Conservation (phyloP, 768 basidiomycete genomes). For the Daedaleopsis sinensis region DNA sequence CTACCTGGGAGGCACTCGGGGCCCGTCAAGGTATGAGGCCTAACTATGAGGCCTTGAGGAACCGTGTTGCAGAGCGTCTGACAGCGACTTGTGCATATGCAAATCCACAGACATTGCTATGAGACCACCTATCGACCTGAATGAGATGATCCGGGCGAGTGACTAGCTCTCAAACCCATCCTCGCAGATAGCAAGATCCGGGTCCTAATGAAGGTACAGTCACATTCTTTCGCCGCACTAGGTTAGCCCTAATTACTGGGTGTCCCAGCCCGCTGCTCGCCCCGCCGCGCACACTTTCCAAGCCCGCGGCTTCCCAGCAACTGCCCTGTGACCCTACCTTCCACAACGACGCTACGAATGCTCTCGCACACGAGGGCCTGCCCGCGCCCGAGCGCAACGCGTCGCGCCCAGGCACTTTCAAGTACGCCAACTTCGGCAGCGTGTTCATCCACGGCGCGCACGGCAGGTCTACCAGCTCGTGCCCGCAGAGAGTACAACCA, state of each 20-base stretch:
- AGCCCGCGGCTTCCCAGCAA: conserved; percentile 57
- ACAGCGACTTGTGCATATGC: no score
- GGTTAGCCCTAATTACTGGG: no score
- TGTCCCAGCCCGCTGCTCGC: conserved; percentile 51
- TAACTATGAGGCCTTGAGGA: no score
- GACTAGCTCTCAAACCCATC: conserved; percentile 58
- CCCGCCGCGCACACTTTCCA: conserved; percentile 48
- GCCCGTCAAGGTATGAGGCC: no score
- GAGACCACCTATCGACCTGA: conserved; percentile 73
- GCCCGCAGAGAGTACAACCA: conserved; percentile 33
- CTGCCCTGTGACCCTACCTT: conserved; percentile 61
- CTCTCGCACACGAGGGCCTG: conserved; percentile 63
- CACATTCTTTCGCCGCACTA: conserved; percentile 8
- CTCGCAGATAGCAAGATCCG: conserved; percentile 57
- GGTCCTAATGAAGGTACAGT: conserved; percentile 62
- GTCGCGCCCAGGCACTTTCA: conserved; percentile 39
- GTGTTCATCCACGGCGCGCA: conserved; percentile 44
- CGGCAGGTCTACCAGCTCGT: not conserved
- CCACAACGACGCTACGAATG: conserved; percentile 54
- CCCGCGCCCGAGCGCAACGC: conserved; percentile 57
- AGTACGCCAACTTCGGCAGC: conserved; percentile 67
- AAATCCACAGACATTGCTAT: conserved; percentile 62
- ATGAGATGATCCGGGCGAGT: conserved; percentile 39
- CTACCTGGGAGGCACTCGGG: no score
- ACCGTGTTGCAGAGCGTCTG: no score